Percentiles rank a stretch among this genome's conserved stretches.
Evolutionary conservation across 345 rosid genomes (phyloP).

Genomic region (Leavenworthia alabamica): DNA sequence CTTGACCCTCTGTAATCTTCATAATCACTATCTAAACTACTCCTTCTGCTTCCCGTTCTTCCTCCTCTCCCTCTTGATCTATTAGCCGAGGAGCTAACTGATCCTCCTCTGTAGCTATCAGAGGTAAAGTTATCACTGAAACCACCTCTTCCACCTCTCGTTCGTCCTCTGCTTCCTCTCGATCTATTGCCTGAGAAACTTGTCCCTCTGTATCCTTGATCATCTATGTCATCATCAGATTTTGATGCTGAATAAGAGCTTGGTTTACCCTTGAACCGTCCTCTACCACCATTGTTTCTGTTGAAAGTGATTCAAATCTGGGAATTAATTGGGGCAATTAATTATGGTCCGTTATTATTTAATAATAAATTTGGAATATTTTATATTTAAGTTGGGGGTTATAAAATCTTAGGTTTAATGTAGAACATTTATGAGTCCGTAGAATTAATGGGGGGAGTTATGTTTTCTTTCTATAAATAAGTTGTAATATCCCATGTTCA

Average conservation of each 20-base stretch:
- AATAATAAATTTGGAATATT: no score
- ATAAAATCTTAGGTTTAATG: no score
- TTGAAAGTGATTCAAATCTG: no score
- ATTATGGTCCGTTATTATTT: no score
- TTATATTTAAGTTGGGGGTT: no score
- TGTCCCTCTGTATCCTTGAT: conserved; percentile 15
- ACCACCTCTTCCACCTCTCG: conserved; percentile 25
- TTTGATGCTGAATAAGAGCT: conserved; percentile 43
- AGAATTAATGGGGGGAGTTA: no score
- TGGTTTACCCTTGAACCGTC: conserved; percentile 28
- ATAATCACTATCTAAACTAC: conserved; percentile 16
- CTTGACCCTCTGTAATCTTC: conserved; percentile 29
- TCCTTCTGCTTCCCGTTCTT: conserved; percentile 18
- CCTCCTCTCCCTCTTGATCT: conserved; percentile 30
- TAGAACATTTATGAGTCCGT: no score
- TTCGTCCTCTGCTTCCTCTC: conserved; percentile 29
- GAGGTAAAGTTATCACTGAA: conserved; percentile 26
- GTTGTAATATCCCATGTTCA: no score
- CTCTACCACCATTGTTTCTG: conserved; percentile 31
- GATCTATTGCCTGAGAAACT: conserved; percentile 25
- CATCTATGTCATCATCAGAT: conserved; percentile 38
- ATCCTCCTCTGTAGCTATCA: conserved; percentile 14
- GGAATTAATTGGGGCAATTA: no score
- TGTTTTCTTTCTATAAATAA: no score
- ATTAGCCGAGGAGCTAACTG: conserved; percentile 17